Conservation (phyloP, 192 early-diverging fungal species). For the Entophlyctis luteolus region DNA sequence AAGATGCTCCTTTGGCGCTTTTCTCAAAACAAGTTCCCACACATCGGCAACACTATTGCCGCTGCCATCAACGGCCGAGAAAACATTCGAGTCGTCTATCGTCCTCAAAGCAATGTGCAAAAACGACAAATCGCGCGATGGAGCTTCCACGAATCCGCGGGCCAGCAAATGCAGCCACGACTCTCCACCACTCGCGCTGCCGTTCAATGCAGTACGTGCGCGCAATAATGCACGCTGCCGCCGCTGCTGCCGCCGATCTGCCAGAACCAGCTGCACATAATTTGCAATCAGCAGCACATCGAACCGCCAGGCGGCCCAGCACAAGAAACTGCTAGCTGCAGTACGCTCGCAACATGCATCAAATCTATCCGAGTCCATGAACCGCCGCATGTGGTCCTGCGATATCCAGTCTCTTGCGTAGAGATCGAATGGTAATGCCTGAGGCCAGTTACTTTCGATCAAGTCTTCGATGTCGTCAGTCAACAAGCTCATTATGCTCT, state of each 20-base stretch:
- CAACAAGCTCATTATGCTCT: background rate
- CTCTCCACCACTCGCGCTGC: background rate
- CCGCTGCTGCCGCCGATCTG: no score
- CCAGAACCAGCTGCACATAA: background rate
- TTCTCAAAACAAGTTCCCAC: background rate
- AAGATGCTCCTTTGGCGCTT: background rate
- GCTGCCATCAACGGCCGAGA: background rate
- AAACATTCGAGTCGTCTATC: background rate
- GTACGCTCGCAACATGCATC: background rate
- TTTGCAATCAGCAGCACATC: slow-evolving; percentile 1
- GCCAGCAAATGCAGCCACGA: slow-evolving; percentile 12
- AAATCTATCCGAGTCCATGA: slow-evolving; percentile 2
- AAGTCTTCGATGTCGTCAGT: background rate
- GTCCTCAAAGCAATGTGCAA: background rate
- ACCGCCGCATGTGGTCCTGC: background rate
- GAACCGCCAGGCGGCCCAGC: slow-evolving; percentile 1
- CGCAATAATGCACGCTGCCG: no score
- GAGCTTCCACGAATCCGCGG: background rate
- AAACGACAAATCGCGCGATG: background rate
- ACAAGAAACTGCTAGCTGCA: background rate
- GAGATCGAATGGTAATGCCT: background rate
- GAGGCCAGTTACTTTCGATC: background rate
- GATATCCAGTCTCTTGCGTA: slow-evolving; percentile 9
- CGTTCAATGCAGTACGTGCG: background rate
- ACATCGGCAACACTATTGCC: slow-evolving; percentile 8